phyloP scores from a whole-genome alignment of 2,329 filamentous ascomycete species.

The Arthrocladium fulminans region DNA sequence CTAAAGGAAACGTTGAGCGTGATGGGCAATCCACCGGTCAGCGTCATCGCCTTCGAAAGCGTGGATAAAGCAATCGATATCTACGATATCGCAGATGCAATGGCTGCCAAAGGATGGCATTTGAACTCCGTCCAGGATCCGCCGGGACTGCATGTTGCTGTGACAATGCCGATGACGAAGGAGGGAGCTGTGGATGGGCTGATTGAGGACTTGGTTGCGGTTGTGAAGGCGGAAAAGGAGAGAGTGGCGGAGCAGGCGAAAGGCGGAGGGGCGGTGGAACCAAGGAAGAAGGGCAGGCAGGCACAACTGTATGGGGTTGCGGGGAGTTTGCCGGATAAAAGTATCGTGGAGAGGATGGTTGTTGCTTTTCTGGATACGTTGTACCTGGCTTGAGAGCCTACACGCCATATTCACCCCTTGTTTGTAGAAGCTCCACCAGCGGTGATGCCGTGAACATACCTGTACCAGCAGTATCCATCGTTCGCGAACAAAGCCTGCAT shows the following conservation, averaged over 20 bases:
- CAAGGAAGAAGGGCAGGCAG: slow-evolving; percentile 53
- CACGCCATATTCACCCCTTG: no score
- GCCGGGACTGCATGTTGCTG: slow-evolving; percentile 85
- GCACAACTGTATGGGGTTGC: slow-evolving; percentile 91
- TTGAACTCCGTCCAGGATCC: slow-evolving; percentile 88
- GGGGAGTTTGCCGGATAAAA: slow-evolving; percentile 90
- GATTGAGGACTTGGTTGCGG: slow-evolving; percentile 56
- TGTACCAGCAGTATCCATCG: no score
- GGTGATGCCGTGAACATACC: no score
- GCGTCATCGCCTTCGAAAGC: slow-evolving; percentile 81
- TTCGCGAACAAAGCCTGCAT: no score
- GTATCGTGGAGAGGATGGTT: slow-evolving; percentile 81
- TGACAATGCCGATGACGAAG: slow-evolving; percentile 66
- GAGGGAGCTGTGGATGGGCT: slow-evolving; percentile 72
- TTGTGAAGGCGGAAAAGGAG: slow-evolving; percentile 61
- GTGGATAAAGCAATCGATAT: slow-evolving; percentile 64
- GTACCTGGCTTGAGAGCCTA: slow-evolving; percentile 77
- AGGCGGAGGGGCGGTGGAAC: slow-evolving; percentile 14
- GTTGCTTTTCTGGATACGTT: slow-evolving; percentile 85
- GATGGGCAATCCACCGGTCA: slow-evolving; percentile 77
- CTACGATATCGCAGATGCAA: slow-evolving; percentile 87
- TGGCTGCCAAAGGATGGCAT: slow-evolving; percentile 83
- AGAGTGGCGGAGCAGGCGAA: slow-evolving; percentile 61
- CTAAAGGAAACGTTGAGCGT: slow-evolving; percentile 67
- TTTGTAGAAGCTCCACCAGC: no score